Conservation (phyloP, 2,329 filamentous ascomycete species). For the Pseudomassariella vexata region DNA sequence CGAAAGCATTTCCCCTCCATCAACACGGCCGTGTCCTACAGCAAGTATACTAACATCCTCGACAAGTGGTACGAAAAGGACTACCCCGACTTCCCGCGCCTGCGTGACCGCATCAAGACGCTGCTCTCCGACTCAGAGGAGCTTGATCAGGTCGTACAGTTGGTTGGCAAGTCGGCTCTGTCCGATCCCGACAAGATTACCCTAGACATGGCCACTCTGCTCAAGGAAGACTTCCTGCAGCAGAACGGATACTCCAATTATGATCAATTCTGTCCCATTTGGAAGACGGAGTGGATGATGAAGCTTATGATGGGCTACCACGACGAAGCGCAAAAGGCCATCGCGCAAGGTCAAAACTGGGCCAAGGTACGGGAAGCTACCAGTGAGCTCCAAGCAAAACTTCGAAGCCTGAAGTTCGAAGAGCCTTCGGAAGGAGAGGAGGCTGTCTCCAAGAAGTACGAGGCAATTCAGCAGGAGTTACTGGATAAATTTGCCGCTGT, state of each 20-base stretch:
- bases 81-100: conserved; percentile 86
- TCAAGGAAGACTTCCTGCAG: conserved; percentile 99
- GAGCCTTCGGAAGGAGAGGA: conserved; percentile 81
- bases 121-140: conserved; percentile 93
- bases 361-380: conserved; percentile 88
- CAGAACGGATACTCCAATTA: conserved; percentile 99
- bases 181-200: conserved; percentile 98
- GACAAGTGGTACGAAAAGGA: conserved; percentile 95
- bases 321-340: conserved; percentile 93
- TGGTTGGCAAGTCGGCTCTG: conserved; percentile 94
- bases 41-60: conserved; percentile 85
- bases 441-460: conserved; percentile 84
- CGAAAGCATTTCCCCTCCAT: conserved; percentile 99
- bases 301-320: conserved; percentile 98
- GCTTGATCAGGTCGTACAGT: conserved; percentile 95
- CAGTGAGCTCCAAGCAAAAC: conserved; percentile 73
- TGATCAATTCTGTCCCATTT: conserved; percentile 97
- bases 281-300: conserved; percentile 99
- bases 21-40: conserved; percentile 92
- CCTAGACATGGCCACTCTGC: conserved; percentile 78
- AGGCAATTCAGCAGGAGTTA: conserved; percentile 85
- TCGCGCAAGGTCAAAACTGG: conserved; percentile 88
- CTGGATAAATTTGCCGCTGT: conserved; percentile 96
- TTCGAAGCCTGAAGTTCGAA: conserved; percentile 97
- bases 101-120: conserved; percentile 90